Evolutionary conservation across 192 early-diverging fungal species (phyloP).

Genomic region (Diversispora epigaea): DNA sequence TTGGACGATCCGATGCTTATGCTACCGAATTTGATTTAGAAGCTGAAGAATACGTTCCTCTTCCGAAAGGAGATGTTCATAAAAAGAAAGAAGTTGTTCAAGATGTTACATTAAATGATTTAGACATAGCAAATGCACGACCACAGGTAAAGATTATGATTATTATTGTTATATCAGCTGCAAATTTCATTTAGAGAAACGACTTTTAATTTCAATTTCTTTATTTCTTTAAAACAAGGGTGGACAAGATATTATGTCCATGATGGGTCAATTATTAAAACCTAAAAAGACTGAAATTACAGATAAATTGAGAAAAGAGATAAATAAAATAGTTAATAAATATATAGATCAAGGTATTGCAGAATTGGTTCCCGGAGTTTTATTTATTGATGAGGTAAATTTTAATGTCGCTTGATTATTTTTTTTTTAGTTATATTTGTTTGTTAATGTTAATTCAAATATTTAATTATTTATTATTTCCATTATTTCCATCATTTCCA

Average conservation of each 20-base stretch:
- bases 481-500: too few species aligned
- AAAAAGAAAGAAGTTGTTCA: constrained; percentile 99
- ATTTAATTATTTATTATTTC: too few species aligned
- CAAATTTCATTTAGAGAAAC: background rate
- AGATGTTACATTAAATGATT: constrained; percentile 96
- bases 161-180: background rate
- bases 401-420: background rate
- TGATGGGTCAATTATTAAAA: constrained; percentile 98
- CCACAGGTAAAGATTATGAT: constrained; percentile 59
- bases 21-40: constrained; percentile 98
- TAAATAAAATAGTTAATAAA: constrained; percentile 99
- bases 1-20: constrained; percentile 96
- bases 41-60: constrained; percentile 95
- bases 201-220: constrained; percentile 22
- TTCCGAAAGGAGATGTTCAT: constrained; percentile 98
- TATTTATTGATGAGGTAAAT: constrained; percentile 93
- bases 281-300: constrained; percentile 99
- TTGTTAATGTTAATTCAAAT: too few species aligned
- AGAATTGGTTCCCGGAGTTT: constrained; percentile 94
- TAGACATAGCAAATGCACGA: constrained; percentile 94
- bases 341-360: constrained; percentile 98
- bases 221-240: constrained; percentile 45
- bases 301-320: constrained; percentile 95
- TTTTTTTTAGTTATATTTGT: background rate
- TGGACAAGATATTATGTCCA: constrained; percentile 96